These are phyloP conservation scores for Coprinellus aureogranulatus DNA, from an alignment of 768 basidiomycete genomes.

Conservation along the genomic window DNA sequence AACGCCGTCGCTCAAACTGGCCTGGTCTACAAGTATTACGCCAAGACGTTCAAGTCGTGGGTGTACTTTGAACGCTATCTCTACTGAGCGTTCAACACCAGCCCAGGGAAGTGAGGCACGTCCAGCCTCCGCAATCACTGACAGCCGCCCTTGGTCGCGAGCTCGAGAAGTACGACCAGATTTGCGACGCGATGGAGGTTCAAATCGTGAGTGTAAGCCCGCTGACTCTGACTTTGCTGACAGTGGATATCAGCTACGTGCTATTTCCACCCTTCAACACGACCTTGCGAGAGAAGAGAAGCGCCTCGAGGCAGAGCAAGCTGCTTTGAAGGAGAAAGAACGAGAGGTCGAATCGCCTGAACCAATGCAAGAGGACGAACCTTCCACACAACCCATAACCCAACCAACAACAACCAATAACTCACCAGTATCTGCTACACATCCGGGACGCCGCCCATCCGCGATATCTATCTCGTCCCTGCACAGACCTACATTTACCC, in stretches of 20 bases:
- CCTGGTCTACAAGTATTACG: constrained; percentile 68
- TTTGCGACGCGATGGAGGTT: constrained; percentile 76
- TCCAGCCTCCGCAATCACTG: constrained; percentile 58
- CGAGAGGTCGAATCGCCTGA: not conserved
- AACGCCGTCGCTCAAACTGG: constrained; percentile 69
- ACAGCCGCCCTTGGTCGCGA: constrained; percentile 67
- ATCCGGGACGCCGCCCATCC: constrained; percentile 52
- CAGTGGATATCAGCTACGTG: constrained; percentile 48
- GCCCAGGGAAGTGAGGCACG: constrained; percentile 12
- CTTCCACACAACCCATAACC: constrained; percentile 8
- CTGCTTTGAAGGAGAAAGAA: not conserved
- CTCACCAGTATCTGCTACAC: constrained; percentile 31
- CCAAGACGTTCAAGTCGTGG: constrained; percentile 40
- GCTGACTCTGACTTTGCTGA: not conserved
- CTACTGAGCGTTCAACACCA: constrained; percentile 19
- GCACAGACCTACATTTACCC: constrained; percentile 65
- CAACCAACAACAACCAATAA: constrained; percentile 14
- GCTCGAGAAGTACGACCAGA: constrained; percentile 75
- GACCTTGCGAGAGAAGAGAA: constrained; percentile 64
- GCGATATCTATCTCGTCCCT: constrained; percentile 80
- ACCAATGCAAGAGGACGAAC: constrained; percentile 15
- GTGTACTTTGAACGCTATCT: not conserved
- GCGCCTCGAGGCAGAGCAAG: constrained; percentile 40
- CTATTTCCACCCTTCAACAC: constrained; percentile 69
- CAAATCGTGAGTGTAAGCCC: constrained; percentile 51